Evolutionary conservation across 2,329 filamentous ascomycete genomes (phyloP), one percentile per base, ranked within the genome.

Genomic region (Gaeumannomyces sp.): DNA sequence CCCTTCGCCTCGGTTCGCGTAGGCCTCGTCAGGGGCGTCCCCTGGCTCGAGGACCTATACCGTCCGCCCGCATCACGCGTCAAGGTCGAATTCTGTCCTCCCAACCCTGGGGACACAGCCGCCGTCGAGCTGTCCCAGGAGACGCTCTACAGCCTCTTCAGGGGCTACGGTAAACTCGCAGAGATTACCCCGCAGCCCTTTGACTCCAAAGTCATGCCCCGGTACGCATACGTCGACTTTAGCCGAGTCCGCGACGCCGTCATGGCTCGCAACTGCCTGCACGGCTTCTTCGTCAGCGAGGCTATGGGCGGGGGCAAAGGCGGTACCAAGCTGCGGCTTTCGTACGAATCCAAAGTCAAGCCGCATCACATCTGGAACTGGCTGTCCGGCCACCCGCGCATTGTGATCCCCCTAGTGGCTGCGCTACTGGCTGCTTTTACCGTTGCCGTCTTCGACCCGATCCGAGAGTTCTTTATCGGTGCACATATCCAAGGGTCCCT

Each of bases 11-110:
- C 83, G 19, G 88, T 96, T 65, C 84, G 85, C 61, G 87, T 88
- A 4, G 87, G 87, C 29, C 79, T 93, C 8, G 95, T 99, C 2
- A 82, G 86, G 64, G 95, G 95, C 13, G 86, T 88, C 28, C 95
- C 95, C 0, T 99, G 95, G 95, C 84, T 98, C 3, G 95, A 98
- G 72, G 95, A 99, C 73, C 79, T 99, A 33, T 90, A 92, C 70
- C 86, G 93, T 8, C 88, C 93, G 62, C 95, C 95, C 0, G 92
- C 88, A 65, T 82, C 81, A 57, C 83, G 91, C 33, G 72, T 99
- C 53, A 90, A 87, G 70, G 87, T 97, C 28, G 94, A 98, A 72
- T 98, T 97, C 68, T 83, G 94, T 10, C 86, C 93, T 4, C 84
- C 86, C 0, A 83, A 84, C 31, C 84, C 91, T 0, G 92, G 91